Evolutionary conservation across 2,329 filamentous ascomycete species (phyloP).

Genomic region (Nakataea oryzae): DNA sequence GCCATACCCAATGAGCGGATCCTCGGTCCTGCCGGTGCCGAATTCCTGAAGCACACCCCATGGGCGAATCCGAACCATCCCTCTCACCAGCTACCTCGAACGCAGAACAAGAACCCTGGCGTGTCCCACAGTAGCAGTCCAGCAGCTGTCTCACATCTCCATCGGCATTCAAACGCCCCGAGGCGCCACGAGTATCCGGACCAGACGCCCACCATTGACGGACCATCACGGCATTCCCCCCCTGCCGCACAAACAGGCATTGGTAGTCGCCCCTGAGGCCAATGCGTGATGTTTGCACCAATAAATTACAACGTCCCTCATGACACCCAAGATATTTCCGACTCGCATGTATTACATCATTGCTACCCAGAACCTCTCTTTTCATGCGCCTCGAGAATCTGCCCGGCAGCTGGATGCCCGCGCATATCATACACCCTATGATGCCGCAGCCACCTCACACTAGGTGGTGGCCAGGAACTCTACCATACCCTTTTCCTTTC

Average conservation of each 20-base stretch:
- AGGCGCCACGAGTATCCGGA: background rate
- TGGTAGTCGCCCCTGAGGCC: background rate
- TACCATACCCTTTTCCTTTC: no score
- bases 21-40: constrained; percentile 4
- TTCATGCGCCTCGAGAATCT: background rate
- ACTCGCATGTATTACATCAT: background rate
- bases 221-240: background rate
- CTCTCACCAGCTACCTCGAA: constrained; percentile 43
- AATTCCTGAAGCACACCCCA: constrained; percentile 45
- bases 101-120: constrained; percentile 6
- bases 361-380: background rate
- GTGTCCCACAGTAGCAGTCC: constrained; percentile 25
- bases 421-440: background rate
- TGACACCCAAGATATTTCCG: background rate
- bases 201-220: background rate
- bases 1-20: constrained; percentile 6
- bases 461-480: no score
- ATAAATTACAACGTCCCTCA: background rate
- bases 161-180: background rate
- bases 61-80: constrained; percentile 88
- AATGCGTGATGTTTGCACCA: background rate
- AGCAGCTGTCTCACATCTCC: constrained; percentile 18
- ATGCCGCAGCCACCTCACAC: no score
- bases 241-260: background rate
- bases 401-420: background rate